Percentiles rank a stretch among this genome's conserved stretches.
Conservation (phyloP, 1,284 basidiomycete genomes). For the Papiliotrema fonsecae region DNA sequence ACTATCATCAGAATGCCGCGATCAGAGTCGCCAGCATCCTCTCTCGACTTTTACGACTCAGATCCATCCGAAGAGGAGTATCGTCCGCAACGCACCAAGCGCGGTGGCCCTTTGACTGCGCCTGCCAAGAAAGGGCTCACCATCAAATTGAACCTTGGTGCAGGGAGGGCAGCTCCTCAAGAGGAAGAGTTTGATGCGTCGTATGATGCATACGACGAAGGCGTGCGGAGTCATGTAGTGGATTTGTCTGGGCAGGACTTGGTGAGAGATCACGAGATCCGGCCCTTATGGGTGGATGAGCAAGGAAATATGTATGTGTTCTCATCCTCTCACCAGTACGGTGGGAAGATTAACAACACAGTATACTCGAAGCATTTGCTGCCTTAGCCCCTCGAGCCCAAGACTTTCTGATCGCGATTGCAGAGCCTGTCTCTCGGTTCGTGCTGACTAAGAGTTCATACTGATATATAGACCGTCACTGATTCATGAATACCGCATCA, state of each 20-base stretch:
- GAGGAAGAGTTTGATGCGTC: background rate
- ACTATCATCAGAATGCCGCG: conserved; percentile 28
- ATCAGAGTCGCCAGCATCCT: conserved; percentile 41
- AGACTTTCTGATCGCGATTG: conserved; percentile 96
- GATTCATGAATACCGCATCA: conserved; percentile 99
- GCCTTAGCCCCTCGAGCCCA: conserved; percentile 97
- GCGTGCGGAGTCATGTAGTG: conserved; percentile 24
- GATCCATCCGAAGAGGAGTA: conserved; percentile 38
- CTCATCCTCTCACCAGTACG: background rate
- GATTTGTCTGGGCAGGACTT: conserved; percentile 60
- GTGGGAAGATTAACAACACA: conserved; percentile 7
- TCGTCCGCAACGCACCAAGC: conserved; percentile 11
- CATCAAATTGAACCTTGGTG: conserved; percentile 39
- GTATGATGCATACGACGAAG: conserved; percentile 18
- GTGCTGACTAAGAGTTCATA: conserved; percentile 33
- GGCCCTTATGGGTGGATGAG: conserved; percentile 93
- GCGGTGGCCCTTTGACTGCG: conserved; percentile 1
- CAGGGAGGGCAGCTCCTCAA: conserved; percentile 21
- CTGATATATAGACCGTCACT: conserved; percentile 69
- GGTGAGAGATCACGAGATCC: conserved; percentile 80
- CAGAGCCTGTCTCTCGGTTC: conserved; percentile 97
- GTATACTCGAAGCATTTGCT: conserved; percentile 89
- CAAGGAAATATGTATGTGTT: conserved; percentile 72
- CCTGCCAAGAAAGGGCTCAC: conserved; percentile 4
- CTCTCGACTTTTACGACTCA: conserved; percentile 42